Evolutionary conservation across 176 grass and related monocot genomes (phyloP), one percentile per base, ranked within the genome.

Genomic region (Canna indica): DNA sequence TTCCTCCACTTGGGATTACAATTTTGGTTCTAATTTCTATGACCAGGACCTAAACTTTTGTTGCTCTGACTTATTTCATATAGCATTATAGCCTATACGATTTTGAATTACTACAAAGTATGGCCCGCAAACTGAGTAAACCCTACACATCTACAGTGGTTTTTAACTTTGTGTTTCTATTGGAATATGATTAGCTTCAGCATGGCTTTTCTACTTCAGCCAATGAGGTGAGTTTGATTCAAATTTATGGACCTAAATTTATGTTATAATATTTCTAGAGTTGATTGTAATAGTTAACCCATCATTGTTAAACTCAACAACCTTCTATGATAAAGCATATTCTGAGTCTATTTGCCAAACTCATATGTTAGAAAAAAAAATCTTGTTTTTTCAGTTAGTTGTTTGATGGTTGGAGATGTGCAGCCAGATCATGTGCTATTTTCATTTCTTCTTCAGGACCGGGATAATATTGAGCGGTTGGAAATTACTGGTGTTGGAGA

Each of bases 401-500:
- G 14, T 64, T 64, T 33, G 61, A 64, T 35, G 30, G 32, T 64
- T 64, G 13, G 32, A 34, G 18, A 22, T 64, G 5, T 28, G 15
- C 7, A 6, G 36, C 10, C 24, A 45, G 5, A 42, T 25, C 38
- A 69, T 69, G 5, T 42, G 24, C n/a, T 46, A 22, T 74, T 78
- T 42, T 33, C 65, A 47, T 79, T 38, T 53, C 72, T 33, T 74
- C 8, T 77, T 68, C 82, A 97, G 94, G 80, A 90, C 63, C 81
- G 73, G 76, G 94, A 92, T 70, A 97, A 90, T 87, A 84, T 92
- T 53, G 94, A 92, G 79, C 87, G 84, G 62, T 78, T 97, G 78
- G 94, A 92, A 86, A 97, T 97, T 70, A 83, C 86, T 44, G 94
- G 89, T 45, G 84, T 92, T 71, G 89, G 89, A 28, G 94, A 97